Conservation (phyloP, 805 yeast genomes). For the Cyberlindnera misumaiensis region DNA sequence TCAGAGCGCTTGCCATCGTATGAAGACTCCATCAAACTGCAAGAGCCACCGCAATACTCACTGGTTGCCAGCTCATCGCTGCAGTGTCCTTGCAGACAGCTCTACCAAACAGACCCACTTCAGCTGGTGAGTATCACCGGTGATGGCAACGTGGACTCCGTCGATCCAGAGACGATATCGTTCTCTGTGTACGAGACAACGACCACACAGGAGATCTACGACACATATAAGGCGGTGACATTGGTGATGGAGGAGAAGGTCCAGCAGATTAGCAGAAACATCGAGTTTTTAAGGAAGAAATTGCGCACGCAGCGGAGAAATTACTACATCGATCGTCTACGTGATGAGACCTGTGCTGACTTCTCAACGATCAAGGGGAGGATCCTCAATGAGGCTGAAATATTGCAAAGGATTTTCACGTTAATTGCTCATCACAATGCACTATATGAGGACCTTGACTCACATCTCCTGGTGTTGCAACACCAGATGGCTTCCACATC, state of each 20-base stretch:
- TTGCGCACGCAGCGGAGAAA: conserved; percentile 11
- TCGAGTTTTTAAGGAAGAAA: conserved; percentile 15
- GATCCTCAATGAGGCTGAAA: conserved; percentile 5
- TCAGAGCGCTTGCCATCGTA: conserved; percentile 15
- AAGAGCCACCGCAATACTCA: conserved; percentile 20
- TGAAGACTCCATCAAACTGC: conserved; percentile 10
- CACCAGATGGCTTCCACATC: not conserved
- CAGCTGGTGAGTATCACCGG: not conserved
- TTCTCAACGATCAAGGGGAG: conserved; percentile 14
- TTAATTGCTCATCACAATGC: conserved; percentile 10
- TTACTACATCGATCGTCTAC: conserved; percentile 17
- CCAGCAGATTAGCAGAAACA: conserved; percentile 16
- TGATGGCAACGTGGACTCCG: conserved; percentile 1
- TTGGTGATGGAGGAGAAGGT: conserved; percentile 16
- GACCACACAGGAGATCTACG: conserved; percentile 11
- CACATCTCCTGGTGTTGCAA: not conserved
- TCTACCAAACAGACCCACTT: conserved; percentile 9
- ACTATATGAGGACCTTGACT: conserved; percentile 3
- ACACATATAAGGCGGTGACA: conserved; percentile 5
- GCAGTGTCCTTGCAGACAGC: conserved; percentile 9
- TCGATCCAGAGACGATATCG: conserved; percentile 7
- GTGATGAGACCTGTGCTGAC: conserved; percentile 12
- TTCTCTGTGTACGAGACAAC: conserved; percentile 8
- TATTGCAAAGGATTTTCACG: conserved; percentile 7
- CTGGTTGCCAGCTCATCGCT: conserved; percentile 8